These are phyloP conservation scores for Gonium pectorale DNA, from an alignment of 139 green algal species.

Conservation along the genomic window DNA sequence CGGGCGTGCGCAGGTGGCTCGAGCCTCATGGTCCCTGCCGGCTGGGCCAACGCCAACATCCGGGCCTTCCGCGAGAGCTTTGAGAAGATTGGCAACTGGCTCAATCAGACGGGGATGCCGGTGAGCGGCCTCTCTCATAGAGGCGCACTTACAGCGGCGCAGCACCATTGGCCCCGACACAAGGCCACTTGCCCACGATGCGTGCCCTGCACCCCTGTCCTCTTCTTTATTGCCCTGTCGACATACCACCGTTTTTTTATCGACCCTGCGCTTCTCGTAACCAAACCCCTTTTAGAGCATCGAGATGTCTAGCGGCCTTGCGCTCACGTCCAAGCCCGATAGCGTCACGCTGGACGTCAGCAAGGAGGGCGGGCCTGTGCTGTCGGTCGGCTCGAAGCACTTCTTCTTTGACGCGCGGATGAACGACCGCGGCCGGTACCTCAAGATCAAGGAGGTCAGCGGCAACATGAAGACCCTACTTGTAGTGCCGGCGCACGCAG, in stretches of 20 bases:
- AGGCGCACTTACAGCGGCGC: too few species aligned
- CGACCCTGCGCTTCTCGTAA: not conserved
- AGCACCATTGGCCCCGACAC: too few species aligned
- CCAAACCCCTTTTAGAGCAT: conserved; percentile 2
- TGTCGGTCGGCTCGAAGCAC: conserved; percentile 56
- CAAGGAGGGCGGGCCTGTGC: conserved; percentile 54
- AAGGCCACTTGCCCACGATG: too few species aligned
- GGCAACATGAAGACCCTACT: conserved; percentile 59
- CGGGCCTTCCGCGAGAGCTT: conserved; percentile 33
- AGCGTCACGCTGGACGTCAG: conserved; percentile 28
- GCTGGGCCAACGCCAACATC: conserved; percentile 46
- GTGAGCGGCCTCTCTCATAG: not conserved
- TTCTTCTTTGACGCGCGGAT: conserved; percentile 56
- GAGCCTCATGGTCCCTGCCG: conserved; percentile 52
- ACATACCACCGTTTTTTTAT: not conserved
- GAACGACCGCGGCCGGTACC: conserved; percentile 49
- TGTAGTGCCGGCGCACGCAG: conserved; percentile 47
- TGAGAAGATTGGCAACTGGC: conserved; percentile 39
- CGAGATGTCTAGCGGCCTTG: conserved; percentile 35
- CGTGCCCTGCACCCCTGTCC: too few species aligned
- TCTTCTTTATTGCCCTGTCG: not conserved
- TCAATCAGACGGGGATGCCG: conserved; percentile 38
- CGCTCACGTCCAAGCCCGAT: conserved; percentile 33
- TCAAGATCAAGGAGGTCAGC: conserved; percentile 39
- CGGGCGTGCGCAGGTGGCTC: conserved; percentile 44